Evolutionary conservation across 441 rosid genomes (phyloP).

Genomic region (Viola pubescens): DNA sequence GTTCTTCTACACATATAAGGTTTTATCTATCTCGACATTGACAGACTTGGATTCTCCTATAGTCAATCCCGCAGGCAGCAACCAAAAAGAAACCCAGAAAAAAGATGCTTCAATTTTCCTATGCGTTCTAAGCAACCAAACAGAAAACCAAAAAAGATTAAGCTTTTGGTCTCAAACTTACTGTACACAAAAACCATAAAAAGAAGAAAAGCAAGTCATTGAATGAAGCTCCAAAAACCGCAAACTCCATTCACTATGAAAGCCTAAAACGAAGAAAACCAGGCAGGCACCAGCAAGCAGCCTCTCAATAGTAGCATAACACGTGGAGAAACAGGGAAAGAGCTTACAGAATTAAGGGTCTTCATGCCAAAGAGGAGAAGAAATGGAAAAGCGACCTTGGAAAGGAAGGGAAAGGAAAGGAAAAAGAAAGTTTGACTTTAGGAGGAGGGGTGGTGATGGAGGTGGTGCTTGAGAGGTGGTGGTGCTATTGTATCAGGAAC

Average conservation of each 20-base stretch:
- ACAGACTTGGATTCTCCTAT: too few relatives aligned
- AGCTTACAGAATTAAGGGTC: constrained; percentile 29
- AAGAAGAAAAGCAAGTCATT: neutral
- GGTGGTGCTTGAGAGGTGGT: too few relatives aligned
- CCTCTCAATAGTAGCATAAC: neutral
- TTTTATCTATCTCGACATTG: too few relatives aligned
- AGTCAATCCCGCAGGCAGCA: too few relatives aligned
- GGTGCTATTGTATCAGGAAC: too few relatives aligned
- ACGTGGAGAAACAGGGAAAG: neutral
- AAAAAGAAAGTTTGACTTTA: too few relatives aligned
- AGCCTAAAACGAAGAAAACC: neutral
- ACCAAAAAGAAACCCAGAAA: neutral
- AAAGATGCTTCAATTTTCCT: neutral
- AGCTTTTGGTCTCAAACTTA: neutral
- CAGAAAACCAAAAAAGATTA: neutral
- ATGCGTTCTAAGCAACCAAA: constrained; percentile 13
- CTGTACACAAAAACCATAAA: neutral
- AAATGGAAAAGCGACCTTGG: neutral
- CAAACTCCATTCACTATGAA: neutral
- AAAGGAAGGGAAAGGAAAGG: too few relatives aligned
- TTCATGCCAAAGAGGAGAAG: constrained; percentile 24
- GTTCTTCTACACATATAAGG: too few relatives aligned
- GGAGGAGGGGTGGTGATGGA: too few relatives aligned
- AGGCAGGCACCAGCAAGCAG: constrained; percentile 1
- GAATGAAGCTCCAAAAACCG: neutral